phyloP scores from a whole-genome alignment of 225 moss, liverwort and hornwort genomes.

The Physcomitrium patens region DNA sequence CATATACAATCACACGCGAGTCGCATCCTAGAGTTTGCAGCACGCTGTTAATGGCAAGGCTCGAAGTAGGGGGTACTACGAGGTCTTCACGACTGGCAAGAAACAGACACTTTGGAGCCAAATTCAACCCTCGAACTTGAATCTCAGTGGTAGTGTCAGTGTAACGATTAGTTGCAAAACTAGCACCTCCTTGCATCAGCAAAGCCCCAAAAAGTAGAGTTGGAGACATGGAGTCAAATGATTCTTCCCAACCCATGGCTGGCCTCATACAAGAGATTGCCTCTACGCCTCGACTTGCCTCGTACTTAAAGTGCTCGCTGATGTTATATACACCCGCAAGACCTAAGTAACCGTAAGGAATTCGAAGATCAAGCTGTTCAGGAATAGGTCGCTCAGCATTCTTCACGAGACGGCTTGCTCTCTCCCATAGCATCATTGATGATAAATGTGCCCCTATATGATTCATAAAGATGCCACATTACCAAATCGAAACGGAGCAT shows the following conservation, averaged over 20 bases:
- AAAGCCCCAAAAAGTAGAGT: constrained; percentile 71
- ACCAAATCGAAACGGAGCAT: background rate
- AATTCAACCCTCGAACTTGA: constrained; percentile 23
- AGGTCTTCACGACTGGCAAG: constrained; percentile 60
- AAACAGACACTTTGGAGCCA: constrained; percentile 61
- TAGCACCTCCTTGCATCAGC: constrained; percentile 30
- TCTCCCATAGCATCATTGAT: constrained; percentile 80
- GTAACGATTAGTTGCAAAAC: constrained; percentile 1
- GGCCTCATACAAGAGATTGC: constrained; percentile 79
- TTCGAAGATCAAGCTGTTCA: constrained; percentile 37
- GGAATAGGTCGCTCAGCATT: constrained; percentile 12
- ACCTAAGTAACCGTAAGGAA: constrained; percentile 69
- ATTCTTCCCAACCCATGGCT: constrained; percentile 67
- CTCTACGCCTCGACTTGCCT: constrained; percentile 67
- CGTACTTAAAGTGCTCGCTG: constrained; percentile 80
- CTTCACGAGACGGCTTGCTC: constrained; percentile 47
- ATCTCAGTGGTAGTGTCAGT: constrained; percentile 10
- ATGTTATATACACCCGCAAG: constrained; percentile 90
- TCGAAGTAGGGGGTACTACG: constrained; percentile 64
- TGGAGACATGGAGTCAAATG: constrained; percentile 80
- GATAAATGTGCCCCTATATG: constrained; percentile 65
- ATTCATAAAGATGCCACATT: background rate
- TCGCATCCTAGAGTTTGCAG: constrained; percentile 63
- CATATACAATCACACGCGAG: constrained; percentile 43
- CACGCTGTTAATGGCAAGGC: constrained; percentile 51